Evolutionary conservation across 192 early-diverging fungal species (phyloP), one percentile per base, ranked within the genome.

Genomic region (Linnemannia hyalina): DNA sequence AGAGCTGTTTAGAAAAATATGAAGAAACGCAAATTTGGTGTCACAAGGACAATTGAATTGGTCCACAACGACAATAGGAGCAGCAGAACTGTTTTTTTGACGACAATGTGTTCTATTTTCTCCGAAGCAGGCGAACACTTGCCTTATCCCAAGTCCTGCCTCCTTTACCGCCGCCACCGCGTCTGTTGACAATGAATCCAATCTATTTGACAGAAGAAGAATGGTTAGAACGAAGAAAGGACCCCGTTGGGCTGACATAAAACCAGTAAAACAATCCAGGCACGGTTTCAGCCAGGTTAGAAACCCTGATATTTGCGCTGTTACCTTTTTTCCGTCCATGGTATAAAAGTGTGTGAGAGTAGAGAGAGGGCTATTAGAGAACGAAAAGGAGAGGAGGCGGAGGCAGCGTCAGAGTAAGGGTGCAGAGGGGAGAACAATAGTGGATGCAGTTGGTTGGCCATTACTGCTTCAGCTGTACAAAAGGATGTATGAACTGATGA

Each of bases 121-220:
- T 46, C 44, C 44, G 44, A 46, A 46, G 44, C 13, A 46, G 44
- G 44, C 13, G 11, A 15, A 68, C 38, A 74, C 74, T 79, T 85
- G 68, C 82, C 82, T 76, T 79, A 68, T 85, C 82, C 82, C 82
- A 85, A 3, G 46, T 70, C 20, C 44, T 75, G 47, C 82, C 77
- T 47, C 82, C 82, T 80, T 85, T 80, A 13, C 82, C 82, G 40
- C 82, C 82, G 20, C 82, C 82, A n/a, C 82, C 82, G 29, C 77
- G 73, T 70, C 82, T 85, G 68, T 85, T 85, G 41, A 85, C 82
- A 44, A 85, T 63, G n/a, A 85, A 85, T 75, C 82, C 82, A 36
- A 85, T 80, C 82, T 85, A 60, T 18, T 22, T 10, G 55, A 65
- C 26, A 7, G 36, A n/a, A 23, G 52, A 18, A 57, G 9, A 44